Conservation (phyloP, 495 filamentous ascomycete species). For the Penicillium lagena region DNA sequence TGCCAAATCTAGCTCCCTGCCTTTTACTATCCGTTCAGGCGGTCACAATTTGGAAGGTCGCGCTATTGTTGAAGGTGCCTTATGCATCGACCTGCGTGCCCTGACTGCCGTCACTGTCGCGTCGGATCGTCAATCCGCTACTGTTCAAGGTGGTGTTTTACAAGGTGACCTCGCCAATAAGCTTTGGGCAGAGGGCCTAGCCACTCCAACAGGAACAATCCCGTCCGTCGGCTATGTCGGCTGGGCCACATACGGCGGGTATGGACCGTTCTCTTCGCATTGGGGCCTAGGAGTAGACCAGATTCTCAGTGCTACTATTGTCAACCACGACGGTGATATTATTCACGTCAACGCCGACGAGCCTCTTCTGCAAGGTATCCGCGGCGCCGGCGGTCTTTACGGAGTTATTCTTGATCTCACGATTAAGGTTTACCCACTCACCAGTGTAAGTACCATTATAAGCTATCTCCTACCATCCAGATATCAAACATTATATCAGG, state of each 20-base stretch:
- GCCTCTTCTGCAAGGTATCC: constrained; percentile 24
- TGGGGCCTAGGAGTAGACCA: constrained; percentile 36
- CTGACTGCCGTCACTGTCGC: constrained; percentile 21
- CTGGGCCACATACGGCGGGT: constrained; percentile 35
- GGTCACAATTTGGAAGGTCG: constrained; percentile 29
- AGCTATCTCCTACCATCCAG: no score
- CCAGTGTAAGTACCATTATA: constrained; percentile 17
- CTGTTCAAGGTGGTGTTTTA: constrained; percentile 29
- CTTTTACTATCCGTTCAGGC: constrained; percentile 30
- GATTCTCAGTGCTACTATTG: constrained; percentile 31
- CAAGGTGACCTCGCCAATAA: constrained; percentile 13
- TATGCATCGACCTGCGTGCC: constrained; percentile 33
- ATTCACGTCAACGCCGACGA: constrained; percentile 26
- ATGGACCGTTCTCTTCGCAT: constrained; percentile 26
- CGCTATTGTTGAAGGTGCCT: constrained; percentile 10
- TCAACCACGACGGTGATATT: constrained; percentile 26
- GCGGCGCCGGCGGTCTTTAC: constrained; percentile 31
- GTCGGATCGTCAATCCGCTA: constrained; percentile 15
- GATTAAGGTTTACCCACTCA: constrained; percentile 28
- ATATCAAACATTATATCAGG: neutral
- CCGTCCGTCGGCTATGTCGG: constrained; percentile 30
- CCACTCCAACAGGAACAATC: constrained; percentile 19
- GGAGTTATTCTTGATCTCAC: constrained; percentile 36
- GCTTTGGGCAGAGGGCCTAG: constrained; percentile 22
- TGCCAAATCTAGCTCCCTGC: constrained; percentile 10